Percentiles rank a stretch among this genome's conserved stretches.
These are phyloP conservation scores for Sarcodon sp. DNA, from an alignment of 768 basidiomycete genomes.

Conservation along the genomic window DNA sequence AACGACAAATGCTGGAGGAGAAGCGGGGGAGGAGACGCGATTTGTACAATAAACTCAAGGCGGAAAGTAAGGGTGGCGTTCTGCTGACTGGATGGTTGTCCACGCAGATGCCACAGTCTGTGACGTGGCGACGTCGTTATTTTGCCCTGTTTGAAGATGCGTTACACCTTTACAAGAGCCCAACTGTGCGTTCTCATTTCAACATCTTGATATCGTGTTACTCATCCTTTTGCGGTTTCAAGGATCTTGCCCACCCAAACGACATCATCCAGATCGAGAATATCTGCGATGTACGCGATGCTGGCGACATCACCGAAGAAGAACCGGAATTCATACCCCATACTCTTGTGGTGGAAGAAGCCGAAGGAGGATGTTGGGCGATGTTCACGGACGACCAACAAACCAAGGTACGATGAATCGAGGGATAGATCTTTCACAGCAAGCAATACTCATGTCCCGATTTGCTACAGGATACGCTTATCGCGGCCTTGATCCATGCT, in stretches of 20 bases:
- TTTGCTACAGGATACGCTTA: not conserved
- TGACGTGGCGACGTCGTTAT: conserved; percentile 19
- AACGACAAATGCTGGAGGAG: conserved; percentile 2
- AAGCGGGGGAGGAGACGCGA: conserved; percentile 3
- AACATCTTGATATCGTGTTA: not conserved
- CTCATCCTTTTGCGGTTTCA: not conserved
- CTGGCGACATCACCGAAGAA: conserved; percentile 15
- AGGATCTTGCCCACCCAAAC: conserved; percentile 11
- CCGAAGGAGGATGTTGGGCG: conserved; percentile 11
- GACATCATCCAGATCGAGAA: conserved; percentile 10
- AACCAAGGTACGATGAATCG: conserved; percentile 7
- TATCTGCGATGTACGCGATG: conserved; percentile 14
- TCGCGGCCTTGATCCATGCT: not conserved
- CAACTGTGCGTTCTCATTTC: conserved; percentile 11
- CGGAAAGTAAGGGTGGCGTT: not conserved
- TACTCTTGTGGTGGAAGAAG: conserved; percentile 17
- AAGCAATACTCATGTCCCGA: not conserved
- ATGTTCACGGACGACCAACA: conserved; percentile 13
- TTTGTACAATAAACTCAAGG: not conserved
- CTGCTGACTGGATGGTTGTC: conserved; percentile 17
- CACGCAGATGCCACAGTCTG: conserved; percentile 13
- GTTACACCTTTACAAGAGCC: conserved; percentile 16
- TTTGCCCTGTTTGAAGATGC: conserved; percentile 14
- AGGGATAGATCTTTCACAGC: not conserved
- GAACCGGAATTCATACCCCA: conserved; percentile 18